phyloP scores from a whole-genome alignment of 768 basidiomycete genomes.

The Mycena alexandri region DNA sequence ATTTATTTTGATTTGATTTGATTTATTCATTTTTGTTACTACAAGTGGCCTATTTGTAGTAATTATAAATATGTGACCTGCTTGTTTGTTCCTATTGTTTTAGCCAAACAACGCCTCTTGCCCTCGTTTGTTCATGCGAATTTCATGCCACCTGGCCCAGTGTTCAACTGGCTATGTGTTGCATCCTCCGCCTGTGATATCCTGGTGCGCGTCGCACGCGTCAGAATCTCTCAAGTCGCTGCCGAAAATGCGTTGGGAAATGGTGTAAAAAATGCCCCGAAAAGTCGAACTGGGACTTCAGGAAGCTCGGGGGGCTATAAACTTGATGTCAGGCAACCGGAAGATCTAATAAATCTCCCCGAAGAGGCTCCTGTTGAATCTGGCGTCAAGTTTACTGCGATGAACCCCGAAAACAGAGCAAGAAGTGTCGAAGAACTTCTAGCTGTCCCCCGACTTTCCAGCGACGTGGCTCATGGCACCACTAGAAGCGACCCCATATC shows the following conservation, averaged over 20 bases:
- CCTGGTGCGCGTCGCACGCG: slow-evolving; percentile 70
- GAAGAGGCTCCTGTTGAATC: background rate
- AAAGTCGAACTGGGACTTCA: background rate
- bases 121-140: background rate
- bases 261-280: slow-evolving; percentile 19
- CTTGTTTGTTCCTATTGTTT: background rate
- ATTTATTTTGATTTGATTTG: too few species aligned
- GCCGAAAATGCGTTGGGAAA: slow-evolving; percentile 37
- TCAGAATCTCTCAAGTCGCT: slow-evolving; percentile 61
- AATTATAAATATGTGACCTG: too few species aligned
- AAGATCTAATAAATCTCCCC: background rate
- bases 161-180: slow-evolving; percentile 81
- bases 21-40: too few species aligned
- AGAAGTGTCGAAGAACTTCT: background rate
- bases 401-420: background rate
- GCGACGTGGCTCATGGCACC: too few species aligned
- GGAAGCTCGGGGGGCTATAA: background rate
- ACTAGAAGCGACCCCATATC: background rate
- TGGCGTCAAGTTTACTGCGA: background rate
- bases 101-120: background rate
- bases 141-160: slow-evolving; percentile 76
- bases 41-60: too few species aligned
- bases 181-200: slow-evolving; percentile 71
- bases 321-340: background rate
- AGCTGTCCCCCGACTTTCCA: background rate